phyloP scores from a whole-genome alignment of 179 eudicot genomes.

The Silene noctiflora region DNA sequence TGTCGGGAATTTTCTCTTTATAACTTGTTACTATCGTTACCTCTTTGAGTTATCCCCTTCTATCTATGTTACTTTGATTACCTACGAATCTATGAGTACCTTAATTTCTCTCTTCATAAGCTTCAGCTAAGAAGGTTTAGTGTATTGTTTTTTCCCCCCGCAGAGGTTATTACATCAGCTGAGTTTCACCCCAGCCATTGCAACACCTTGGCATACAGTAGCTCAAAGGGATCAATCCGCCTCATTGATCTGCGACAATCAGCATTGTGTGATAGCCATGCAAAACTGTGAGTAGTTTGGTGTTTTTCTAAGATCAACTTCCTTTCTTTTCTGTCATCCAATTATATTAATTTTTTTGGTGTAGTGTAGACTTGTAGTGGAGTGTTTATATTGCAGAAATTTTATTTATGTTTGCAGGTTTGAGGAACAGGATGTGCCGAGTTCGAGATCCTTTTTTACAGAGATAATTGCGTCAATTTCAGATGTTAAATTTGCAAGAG shows the following conservation, averaged over 20 bases:
- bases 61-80: background rate
- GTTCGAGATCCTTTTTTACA: slow-evolving; percentile 58
- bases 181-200: slow-evolving; percentile 55
- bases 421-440: slow-evolving; percentile 52
- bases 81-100: background rate
- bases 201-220: slow-evolving; percentile 50
- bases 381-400: background rate
- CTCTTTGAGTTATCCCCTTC: background rate
- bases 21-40: background rate
- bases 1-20: background rate
- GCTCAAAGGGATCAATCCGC: slow-evolving; percentile 55
- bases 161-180: slow-evolving; percentile 60
- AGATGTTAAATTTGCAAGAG: slow-evolving; percentile 56
- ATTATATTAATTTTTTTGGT: background rate
- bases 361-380: background rate
- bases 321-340: background rate
- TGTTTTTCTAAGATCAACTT: background rate
- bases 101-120: slow-evolving; percentile 5
- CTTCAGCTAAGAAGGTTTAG: background rate
- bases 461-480: slow-evolving; percentile 65
- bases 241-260: slow-evolving; percentile 48
- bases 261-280: slow-evolving; percentile 42
- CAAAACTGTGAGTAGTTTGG: slow-evolving; percentile 34
- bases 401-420: slow-evolving; percentile 28
- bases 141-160: background rate